A percentile compares a stretch with the other conserved stretches of the same genome.
Evolutionary conservation across 2,329 filamentous ascomycete genomes (phyloP).

Genomic region (Penicillium sp.): DNA sequence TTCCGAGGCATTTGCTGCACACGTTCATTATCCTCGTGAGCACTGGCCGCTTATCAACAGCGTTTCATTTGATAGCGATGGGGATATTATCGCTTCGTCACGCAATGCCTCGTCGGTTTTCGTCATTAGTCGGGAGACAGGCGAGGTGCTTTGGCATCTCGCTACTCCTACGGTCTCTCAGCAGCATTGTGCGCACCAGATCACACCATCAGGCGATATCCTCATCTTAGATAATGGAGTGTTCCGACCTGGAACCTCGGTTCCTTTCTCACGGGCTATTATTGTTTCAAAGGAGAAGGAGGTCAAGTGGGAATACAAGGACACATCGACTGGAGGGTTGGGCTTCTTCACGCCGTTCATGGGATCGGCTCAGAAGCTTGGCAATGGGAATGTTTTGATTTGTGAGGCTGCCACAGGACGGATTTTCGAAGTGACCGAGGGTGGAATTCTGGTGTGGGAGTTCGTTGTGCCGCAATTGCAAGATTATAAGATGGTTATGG

Average conservation of each 20-base stretch:
- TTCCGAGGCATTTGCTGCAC: slow-evolving; percentile 39
- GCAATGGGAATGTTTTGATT: slow-evolving; percentile 44
- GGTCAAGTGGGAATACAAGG: slow-evolving; percentile 47
- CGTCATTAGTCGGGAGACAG: slow-evolving; percentile 42
- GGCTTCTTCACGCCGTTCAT: slow-evolving; percentile 50
- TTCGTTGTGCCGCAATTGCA: slow-evolving; percentile 45
- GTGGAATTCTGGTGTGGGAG: slow-evolving; percentile 46
- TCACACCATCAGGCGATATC: slow-evolving; percentile 41
- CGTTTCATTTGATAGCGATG: slow-evolving; percentile 40
- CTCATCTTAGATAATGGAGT: slow-evolving; percentile 50
- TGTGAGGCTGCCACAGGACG: slow-evolving; percentile 46
- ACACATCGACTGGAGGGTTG: slow-evolving; percentile 35
- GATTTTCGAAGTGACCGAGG: slow-evolving; percentile 45
- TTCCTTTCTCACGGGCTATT: slow-evolving; percentile 46
- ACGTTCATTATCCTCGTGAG: slow-evolving; percentile 32
- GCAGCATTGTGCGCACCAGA: slow-evolving; percentile 46
- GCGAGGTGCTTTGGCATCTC: slow-evolving; percentile 45
- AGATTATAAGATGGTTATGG: slow-evolving; percentile 34
- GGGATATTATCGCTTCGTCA: slow-evolving; percentile 44
- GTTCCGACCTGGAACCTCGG: slow-evolving; percentile 40
- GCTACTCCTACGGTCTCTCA: slow-evolving; percentile 42
- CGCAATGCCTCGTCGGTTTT: slow-evolving; percentile 45
- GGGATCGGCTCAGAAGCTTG: slow-evolving; percentile 45
- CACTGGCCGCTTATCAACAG: slow-evolving; percentile 50
- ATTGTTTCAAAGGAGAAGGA: slow-evolving; percentile 40